Percentiles rank a stretch among this genome's conserved stretches.
Evolutionary conservation across 2,329 filamentous ascomycete species (phyloP).

Genomic region (Fusarium clavum): DNA sequence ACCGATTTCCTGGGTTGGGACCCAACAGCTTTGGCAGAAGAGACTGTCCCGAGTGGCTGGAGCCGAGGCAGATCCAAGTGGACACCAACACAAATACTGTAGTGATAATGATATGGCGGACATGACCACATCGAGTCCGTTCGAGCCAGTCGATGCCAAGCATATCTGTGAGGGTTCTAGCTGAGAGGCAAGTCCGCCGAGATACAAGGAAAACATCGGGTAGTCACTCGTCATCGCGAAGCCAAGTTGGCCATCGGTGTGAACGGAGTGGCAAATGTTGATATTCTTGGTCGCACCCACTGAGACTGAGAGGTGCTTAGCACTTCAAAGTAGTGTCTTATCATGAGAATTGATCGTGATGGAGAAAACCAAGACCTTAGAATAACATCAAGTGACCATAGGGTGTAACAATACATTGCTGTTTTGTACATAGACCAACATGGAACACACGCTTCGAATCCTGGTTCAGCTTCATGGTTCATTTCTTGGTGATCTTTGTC

Average conservation of each 20-base stretch:
- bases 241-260: background rate
- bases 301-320: background rate
- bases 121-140: background rate
- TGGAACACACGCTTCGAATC: background rate
- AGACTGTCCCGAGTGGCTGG: conserved; percentile 26
- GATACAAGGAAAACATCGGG: background rate
- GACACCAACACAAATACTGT: background rate
- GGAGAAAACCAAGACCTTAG: background rate
- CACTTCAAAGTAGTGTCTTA: background rate
- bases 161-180: background rate
- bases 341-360: background rate
- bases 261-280: conserved; percentile 6
- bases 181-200: conserved; percentile 1
- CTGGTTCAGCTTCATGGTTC: background rate
- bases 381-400: background rate
- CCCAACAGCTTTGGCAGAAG: background rate
- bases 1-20: conserved; percentile 8
- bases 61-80: conserved; percentile 14
- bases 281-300: background rate
- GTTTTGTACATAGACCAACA: background rate
- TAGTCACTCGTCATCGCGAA: background rate
- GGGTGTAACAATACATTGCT: background rate
- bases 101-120: background rate
- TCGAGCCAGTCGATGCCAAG: background rate
- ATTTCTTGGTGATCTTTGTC: background rate